These are phyloP conservation scores for Bidens hawaiensis DNA, from an alignment of 140 eudicot species.

Conservation along the genomic window DNA sequence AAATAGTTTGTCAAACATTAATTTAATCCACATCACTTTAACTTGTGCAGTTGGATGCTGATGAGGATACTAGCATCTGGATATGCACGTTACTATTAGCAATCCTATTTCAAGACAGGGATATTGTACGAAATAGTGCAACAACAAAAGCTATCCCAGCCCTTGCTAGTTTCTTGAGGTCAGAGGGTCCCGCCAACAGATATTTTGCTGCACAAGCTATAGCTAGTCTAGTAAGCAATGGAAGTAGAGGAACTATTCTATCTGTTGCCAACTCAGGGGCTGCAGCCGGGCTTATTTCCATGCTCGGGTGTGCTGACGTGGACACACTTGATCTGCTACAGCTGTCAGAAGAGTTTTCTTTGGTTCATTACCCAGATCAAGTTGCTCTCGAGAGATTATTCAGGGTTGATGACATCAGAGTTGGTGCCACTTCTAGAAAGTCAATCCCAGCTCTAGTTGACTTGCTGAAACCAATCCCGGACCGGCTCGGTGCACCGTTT, in stretches of 20 bases:
- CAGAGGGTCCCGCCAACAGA: constrained; percentile 77
- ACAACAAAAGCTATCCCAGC: constrained; percentile 86
- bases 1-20: background rate
- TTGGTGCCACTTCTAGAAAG: constrained; percentile 93
- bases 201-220: constrained; percentile 95
- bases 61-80: constrained; percentile 83
- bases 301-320: constrained; percentile 87
- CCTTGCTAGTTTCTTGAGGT: constrained; percentile 74
- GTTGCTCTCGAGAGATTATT: constrained; percentile 89
- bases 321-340: constrained; percentile 70
- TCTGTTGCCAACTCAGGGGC: constrained; percentile 98
- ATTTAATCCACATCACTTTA: background rate
- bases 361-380: constrained; percentile 86
- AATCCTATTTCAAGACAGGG: constrained; percentile 83
- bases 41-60: constrained; percentile 36
- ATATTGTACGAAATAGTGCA: constrained; percentile 74
- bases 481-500: constrained; percentile 97
- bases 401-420: constrained; percentile 91
- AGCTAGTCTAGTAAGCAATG: constrained; percentile 91
- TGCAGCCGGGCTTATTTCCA: constrained; percentile 80
- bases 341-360: constrained; percentile 70
- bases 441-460: constrained; percentile 96
- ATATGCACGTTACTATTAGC: constrained; percentile 75
- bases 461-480: constrained; percentile 92
- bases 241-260: constrained; percentile 97